These are phyloP conservation scores for Begonia fuchsioides DNA, from an alignment of 306 rosid species.

Conservation along the genomic window DNA sequence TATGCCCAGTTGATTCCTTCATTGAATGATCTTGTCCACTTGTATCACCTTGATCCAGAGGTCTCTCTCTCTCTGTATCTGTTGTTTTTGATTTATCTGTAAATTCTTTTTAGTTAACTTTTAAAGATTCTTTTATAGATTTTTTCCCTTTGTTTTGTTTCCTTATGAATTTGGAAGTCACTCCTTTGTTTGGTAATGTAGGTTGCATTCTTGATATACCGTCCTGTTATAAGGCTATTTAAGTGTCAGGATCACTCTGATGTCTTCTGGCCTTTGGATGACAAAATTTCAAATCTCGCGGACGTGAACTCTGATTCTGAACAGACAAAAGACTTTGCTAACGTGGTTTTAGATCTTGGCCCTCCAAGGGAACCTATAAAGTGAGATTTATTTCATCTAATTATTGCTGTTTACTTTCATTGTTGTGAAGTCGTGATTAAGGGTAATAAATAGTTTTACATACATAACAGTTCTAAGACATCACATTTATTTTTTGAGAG, in stretches of 20 bases:
- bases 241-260: conserved; percentile 50
- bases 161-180: not conserved
- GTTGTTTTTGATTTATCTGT: not conserved
- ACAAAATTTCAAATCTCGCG: conserved; percentile 26
- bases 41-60: conserved; percentile 93
- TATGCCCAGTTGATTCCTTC: conserved; percentile 80
- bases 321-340: conserved; percentile 24
- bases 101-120: not conserved
- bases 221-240: conserved; percentile 88
- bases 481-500: too few species aligned
- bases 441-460: too few species aligned
- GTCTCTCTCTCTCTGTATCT: conserved; percentile 29
- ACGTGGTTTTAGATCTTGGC: conserved; percentile 64
- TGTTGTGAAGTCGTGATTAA: too few species aligned
- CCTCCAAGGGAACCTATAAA: conserved; percentile 38
- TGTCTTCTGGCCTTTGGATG: conserved; percentile 80
- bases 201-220: conserved; percentile 96
- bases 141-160: not conserved
- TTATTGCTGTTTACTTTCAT: not conserved
- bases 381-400: conserved; percentile 17
- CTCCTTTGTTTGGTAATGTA: conserved; percentile 14
- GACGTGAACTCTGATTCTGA: conserved; percentile 44
- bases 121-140: not conserved
- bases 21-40: conserved; percentile 69
- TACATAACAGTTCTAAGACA: too few species aligned